Evolutionary conservation across 2,329 filamentous ascomycete species (phyloP), one percentile per base, ranked within the genome.

Genomic region (Anthostomella pinea): DNA sequence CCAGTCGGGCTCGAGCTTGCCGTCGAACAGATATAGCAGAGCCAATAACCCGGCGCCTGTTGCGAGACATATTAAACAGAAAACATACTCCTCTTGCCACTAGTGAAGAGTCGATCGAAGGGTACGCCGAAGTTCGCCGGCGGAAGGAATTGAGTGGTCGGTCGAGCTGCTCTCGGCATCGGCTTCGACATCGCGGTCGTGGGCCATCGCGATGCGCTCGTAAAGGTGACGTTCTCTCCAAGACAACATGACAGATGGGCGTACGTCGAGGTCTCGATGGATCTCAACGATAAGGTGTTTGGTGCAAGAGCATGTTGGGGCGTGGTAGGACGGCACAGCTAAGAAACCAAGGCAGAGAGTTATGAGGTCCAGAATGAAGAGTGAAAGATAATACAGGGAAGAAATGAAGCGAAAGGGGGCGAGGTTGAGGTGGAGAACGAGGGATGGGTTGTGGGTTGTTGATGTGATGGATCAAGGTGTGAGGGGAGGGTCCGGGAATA

Each of bases 41-140:
- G 51, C 24, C 17, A 54, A 39, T 8, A 66, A 54, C 6, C 42
- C 43, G 8, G 44, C 35, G 3, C 60, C 53, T 9, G 56, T 51
- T 11, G 40, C 28, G 11, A 60, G 38, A 35, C 59, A 62, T 31
- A 60, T 33, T 14, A 49, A 41, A 29, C 56, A 58, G 23, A 56
- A 62, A 35, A 56, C 41, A 45, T 62, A 65, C 39, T 66, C 63
- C 21, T 56, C 57, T 13, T 56, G 48, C 64, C 61, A 66, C 60
- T 53, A 66, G 23, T 46, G 52, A 19, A 63, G 54, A 2, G 57
- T 56, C 3, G 53, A 54, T 8, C 40, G 31, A 4, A 56, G 32
- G 25, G 48, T 53, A 22, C 51, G 45, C 17, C 42, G 20, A n/a
- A 57, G 38, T 29, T 51, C 47, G 11, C 33, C 10, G 16, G 39